Percentiles rank a stretch among this genome's conserved stretches.
These are phyloP conservation scores for Theobroma grandiflorum DNA, from an alignment of 441 rosid genomes.

Conservation along the genomic window DNA sequence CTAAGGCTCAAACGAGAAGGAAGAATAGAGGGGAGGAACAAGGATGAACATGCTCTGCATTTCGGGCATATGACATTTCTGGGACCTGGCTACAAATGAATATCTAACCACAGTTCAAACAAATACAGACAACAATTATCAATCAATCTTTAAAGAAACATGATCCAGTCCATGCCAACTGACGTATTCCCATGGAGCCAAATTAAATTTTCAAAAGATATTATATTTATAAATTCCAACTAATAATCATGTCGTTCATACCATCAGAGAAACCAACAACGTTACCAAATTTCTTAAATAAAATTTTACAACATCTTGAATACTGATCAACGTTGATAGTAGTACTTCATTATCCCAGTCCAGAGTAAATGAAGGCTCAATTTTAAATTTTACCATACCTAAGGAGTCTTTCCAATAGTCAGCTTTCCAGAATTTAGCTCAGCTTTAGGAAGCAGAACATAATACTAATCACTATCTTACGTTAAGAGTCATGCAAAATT, in stretches of 20 bases:
- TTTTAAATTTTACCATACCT: background rate
- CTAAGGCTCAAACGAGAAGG: background rate
- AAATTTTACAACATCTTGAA: background rate
- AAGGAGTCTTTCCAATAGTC: too few relatives aligned
- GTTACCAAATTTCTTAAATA: background rate
- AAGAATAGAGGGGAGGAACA: background rate
- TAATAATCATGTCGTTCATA: background rate
- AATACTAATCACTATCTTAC: too few relatives aligned
- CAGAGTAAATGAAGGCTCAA: background rate
- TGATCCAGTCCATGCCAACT: background rate
- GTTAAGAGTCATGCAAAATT: too few relatives aligned
- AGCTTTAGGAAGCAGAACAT: too few relatives aligned
- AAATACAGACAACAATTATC: background rate
- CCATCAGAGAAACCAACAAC: background rate
- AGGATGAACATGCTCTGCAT: background rate
- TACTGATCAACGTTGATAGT: background rate
- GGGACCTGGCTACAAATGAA: background rate
- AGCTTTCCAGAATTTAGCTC: too few relatives aligned
- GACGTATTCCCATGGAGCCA: background rate
- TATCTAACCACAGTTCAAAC: background rate
- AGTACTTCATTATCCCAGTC: background rate
- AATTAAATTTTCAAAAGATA: background rate
- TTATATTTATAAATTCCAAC: background rate
- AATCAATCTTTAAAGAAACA: background rate
- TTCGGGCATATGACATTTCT: background rate